Evolutionary conservation across 2,329 filamentous ascomycete genomes (phyloP).

Genomic region (Ophiocordyceps polyrhachis-furcata): DNA sequence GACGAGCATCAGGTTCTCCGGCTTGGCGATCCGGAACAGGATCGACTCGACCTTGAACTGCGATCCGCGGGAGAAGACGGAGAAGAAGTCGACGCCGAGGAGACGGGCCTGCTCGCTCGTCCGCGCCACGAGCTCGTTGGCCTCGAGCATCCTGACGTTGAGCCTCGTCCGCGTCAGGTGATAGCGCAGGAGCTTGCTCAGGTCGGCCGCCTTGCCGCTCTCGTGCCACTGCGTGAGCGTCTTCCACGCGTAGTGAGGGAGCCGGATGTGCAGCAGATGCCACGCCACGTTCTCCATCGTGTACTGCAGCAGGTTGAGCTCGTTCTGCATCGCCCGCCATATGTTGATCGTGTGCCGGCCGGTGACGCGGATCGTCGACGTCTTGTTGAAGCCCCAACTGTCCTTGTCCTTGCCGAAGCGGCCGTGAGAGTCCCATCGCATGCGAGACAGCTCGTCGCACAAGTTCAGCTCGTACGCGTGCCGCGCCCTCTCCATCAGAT

Average conservation of each 20-base stretch:
- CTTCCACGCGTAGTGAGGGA: slow-evolving; percentile 70
- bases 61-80: slow-evolving; percentile 82
- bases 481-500: slow-evolving; percentile 74
- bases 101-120: slow-evolving; percentile 90
- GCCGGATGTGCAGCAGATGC: slow-evolving; percentile 68
- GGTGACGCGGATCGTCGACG: slow-evolving; percentile 80
- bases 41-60: slow-evolving; percentile 98
- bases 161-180: slow-evolving; percentile 59
- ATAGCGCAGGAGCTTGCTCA: slow-evolving; percentile 61
- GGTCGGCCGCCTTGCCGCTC: slow-evolving; percentile 45
- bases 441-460: slow-evolving; percentile 77
- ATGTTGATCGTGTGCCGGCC: slow-evolving; percentile 94
- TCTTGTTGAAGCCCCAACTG: slow-evolving; percentile 85
- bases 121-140: slow-evolving; percentile 71
- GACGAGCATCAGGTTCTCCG: slow-evolving; percentile 79
- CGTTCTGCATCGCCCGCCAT: slow-evolving; percentile 89
- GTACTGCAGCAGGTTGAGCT: slow-evolving; percentile 81
- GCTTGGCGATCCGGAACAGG: slow-evolving; percentile 97
- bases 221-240: slow-evolving; percentile 71
- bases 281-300: slow-evolving; percentile 93
- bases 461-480: slow-evolving; percentile 78
- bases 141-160: slow-evolving; percentile 77
- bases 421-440: slow-evolving; percentile 68
- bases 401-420: slow-evolving; percentile 75
- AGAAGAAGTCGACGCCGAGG: slow-evolving; percentile 90